A percentile compares a stretch with the other conserved stretches of the same genome.
phyloP scores from a whole-genome alignment of 2,329 filamentous ascomycete species.

The Talaromyces marneffei region DNA sequence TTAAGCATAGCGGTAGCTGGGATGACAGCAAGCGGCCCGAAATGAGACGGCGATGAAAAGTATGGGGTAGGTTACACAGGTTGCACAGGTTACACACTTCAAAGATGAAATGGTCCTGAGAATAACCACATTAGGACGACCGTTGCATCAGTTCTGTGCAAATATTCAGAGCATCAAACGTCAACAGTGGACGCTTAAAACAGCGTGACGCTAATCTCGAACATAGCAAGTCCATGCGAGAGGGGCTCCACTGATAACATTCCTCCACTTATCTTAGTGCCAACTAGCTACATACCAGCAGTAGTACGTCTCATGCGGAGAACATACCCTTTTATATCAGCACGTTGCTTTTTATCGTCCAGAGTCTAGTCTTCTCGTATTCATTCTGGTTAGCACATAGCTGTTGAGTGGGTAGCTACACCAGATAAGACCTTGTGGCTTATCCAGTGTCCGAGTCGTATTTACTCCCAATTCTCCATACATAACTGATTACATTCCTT shows the following conservation, averaged over 20 bases:
- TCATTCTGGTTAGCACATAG: no score
- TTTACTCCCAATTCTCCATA: background rate
- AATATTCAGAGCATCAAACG: background rate
- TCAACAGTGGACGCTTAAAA: background rate
- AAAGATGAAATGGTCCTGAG: background rate
- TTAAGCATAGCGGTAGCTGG: background rate
- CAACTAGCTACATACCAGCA: no score
- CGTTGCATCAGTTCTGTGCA: background rate
- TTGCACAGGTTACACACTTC: background rate
- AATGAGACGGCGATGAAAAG: background rate
- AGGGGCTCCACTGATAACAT: background rate
- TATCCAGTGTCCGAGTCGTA: background rate
- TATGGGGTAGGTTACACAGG: background rate
- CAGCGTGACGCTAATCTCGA: slow-evolving; percentile 1
- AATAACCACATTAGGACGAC: background rate
- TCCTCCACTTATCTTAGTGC: background rate
- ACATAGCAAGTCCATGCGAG: slow-evolving; percentile 10
- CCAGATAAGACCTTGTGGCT: background rate
- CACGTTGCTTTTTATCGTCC: background rate
- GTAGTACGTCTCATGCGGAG: background rate
- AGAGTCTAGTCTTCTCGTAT: no score
- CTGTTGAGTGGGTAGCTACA: background rate
- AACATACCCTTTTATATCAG: background rate
- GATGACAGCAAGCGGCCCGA: background rate
- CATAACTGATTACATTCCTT: background rate